Percentiles rank a stretch among this genome's conserved stretches.
Conservation (phyloP, 2,329 filamentous ascomycete species). For the Neofusicoccum ribis region DNA sequence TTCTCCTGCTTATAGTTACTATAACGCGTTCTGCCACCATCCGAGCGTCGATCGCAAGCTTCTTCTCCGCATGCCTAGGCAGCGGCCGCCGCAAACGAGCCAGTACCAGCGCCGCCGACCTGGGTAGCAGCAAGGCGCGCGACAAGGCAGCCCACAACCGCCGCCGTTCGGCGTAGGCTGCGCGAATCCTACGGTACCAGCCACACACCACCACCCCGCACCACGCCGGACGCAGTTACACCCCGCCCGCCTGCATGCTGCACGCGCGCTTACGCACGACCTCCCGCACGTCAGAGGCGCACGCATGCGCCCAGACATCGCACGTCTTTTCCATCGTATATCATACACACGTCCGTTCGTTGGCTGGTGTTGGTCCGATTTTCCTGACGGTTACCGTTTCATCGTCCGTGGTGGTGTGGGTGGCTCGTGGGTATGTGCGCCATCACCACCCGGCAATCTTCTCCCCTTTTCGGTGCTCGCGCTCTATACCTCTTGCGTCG, state of each 20-base stretch:
- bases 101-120: not conserved
- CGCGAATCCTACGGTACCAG: not conserved
- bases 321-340: not conserved
- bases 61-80: slow-evolving; percentile 17
- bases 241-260: not conserved
- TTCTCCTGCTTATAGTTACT: slow-evolving; percentile 1
- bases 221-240: not conserved
- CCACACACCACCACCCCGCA: not conserved
- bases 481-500: too few species aligned
- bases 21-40: slow-evolving; percentile 13
- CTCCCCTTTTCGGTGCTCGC: too few species aligned
- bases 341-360: not conserved
- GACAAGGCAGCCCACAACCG: not conserved
- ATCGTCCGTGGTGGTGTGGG: not conserved
- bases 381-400: not conserved
- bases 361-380: not conserved
- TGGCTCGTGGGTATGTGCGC: not conserved
- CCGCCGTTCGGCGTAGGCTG: slow-evolving; percentile 5
- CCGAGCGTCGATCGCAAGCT: slow-evolving; percentile 17
- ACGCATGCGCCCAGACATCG: not conserved
- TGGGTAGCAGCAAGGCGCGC: not conserved
- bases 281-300: not conserved
- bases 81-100: slow-evolving; percentile 10
- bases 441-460: not conserved
- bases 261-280: not conserved